Conservation (phyloP, 2,329 filamentous ascomycete species). For the Apiospora koreana region DNA sequence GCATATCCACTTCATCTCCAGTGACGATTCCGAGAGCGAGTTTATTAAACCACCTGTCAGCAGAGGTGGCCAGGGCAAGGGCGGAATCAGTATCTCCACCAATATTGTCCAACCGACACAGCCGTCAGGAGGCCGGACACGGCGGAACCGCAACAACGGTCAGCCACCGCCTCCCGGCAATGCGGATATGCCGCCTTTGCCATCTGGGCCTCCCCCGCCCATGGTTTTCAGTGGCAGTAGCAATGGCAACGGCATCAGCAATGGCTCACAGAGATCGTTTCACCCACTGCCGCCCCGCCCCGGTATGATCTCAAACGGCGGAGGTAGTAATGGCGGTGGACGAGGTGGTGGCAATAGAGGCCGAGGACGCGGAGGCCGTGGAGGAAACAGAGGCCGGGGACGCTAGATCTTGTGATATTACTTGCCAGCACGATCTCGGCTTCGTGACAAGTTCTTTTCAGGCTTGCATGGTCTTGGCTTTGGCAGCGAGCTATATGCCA, state of each 20-base stretch:
- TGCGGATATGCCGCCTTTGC: background rate
- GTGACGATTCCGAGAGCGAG: constrained; percentile 35
- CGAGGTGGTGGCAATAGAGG: background rate
- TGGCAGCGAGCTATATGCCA: background rate
- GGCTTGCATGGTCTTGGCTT: background rate
- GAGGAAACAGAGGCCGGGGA: background rate
- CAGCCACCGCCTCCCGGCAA: background rate
- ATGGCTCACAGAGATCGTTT: background rate
- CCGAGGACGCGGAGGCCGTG: background rate
- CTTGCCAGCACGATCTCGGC: too few species aligned
- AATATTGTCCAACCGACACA: constrained; percentile 23
- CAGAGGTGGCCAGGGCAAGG: constrained; percentile 20
- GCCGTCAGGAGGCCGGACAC: background rate
- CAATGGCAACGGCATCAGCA: background rate
- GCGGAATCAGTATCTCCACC: constrained; percentile 29
- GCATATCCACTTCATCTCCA: constrained; percentile 34
- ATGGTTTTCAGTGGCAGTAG: background rate
- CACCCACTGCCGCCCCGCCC: background rate
- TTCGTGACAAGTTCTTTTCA: background rate
- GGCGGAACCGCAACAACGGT: background rate
- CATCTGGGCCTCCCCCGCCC: background rate
- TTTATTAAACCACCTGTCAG: constrained; percentile 29
- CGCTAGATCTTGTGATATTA: background rate
- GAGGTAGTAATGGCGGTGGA: background rate
- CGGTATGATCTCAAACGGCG: background rate